Conservation (phyloP, 805 yeast genomes). For the Wickerhamiella azyma region DNA sequence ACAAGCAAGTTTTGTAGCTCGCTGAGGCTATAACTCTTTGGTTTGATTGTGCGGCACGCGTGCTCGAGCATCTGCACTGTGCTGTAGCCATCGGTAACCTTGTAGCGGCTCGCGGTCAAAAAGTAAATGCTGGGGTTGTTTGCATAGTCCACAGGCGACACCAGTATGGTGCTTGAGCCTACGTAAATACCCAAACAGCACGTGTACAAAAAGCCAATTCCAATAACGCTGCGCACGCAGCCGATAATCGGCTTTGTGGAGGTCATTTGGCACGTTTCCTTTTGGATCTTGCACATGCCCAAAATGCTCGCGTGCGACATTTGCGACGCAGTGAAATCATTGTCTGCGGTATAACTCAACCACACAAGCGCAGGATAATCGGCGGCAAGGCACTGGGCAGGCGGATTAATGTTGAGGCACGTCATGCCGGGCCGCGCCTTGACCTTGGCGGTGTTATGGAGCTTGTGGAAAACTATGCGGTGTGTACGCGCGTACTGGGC, state of each 20-base stretch:
- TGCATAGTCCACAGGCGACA: slow-evolving; percentile 66
- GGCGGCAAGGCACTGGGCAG: slow-evolving; percentile 22
- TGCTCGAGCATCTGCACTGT: slow-evolving; percentile 73
- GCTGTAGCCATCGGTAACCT: slow-evolving; percentile 73
- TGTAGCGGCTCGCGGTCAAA: slow-evolving; percentile 55
- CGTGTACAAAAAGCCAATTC: slow-evolving; percentile 83
- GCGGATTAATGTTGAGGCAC: slow-evolving; percentile 17
- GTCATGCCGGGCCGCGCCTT: slow-evolving; percentile 24
- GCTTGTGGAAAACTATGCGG: slow-evolving; percentile 32
- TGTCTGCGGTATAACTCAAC: slow-evolving; percentile 61
- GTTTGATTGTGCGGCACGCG: slow-evolving; percentile 46
- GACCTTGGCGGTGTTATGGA: slow-evolving; percentile 55
- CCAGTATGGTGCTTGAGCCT: slow-evolving; percentile 73
- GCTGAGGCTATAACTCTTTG: slow-evolving; percentile 47
- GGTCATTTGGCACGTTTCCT: slow-evolving; percentile 80
- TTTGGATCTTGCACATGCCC: slow-evolving; percentile 73
- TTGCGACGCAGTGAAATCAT: slow-evolving; percentile 42
- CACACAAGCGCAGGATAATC: slow-evolving; percentile 45
- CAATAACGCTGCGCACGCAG: slow-evolving; percentile 70
- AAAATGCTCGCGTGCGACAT: slow-evolving; percentile 50
- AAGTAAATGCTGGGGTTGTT: slow-evolving; percentile 60
- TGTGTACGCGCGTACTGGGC: slow-evolving; percentile 42
- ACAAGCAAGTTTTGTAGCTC: slow-evolving; percentile 73
- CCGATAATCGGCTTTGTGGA: slow-evolving; percentile 65
- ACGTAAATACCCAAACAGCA: slow-evolving; percentile 68